Evolutionary conservation across 352 stramenopile genomes (phyloP).

Genomic region (Achlya hypogyna): DNA sequence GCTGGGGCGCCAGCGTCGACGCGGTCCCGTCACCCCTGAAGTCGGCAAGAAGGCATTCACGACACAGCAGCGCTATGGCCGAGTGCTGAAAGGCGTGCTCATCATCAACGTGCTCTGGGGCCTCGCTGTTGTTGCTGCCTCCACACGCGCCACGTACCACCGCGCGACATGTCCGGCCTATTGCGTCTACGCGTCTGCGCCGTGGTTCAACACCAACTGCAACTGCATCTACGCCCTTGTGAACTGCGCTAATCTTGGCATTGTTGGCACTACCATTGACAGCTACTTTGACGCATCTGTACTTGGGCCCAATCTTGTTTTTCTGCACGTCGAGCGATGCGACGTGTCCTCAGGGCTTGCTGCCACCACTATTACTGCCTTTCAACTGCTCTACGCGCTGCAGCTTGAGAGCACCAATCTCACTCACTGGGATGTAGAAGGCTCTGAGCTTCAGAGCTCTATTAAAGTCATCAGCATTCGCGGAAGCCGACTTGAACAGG

Average conservation of each 20-base stretch:
- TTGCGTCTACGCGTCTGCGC: not conserved
- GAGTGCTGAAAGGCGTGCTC: not conserved
- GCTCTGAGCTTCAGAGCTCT: not conserved
- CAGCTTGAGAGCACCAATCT: not conserved
- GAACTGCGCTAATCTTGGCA: not conserved
- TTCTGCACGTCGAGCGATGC: not conserved
- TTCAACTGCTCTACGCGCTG: not conserved
- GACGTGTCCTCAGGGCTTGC: not conserved
- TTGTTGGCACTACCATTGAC: not conserved
- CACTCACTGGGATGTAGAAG: not conserved
- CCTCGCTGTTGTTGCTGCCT: not conserved
- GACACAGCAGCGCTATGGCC: not conserved
- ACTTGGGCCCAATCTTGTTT: not conserved
- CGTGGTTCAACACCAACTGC: not conserved
- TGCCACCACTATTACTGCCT: not conserved
- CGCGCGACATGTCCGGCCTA: not conserved
- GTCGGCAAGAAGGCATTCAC: not conserved
- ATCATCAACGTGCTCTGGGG: not conserved
- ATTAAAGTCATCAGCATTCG: not conserved
- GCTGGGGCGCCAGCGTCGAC: too few relatives aligned
- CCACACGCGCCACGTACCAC: not conserved
- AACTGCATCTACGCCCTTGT: not conserved
- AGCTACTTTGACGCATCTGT: not conserved
- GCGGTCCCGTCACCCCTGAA: not conserved
- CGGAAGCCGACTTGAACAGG: not conserved